Conservation (phyloP, 495 filamentous ascomycete species). For the Oleoguttula mirabilis region DNA sequence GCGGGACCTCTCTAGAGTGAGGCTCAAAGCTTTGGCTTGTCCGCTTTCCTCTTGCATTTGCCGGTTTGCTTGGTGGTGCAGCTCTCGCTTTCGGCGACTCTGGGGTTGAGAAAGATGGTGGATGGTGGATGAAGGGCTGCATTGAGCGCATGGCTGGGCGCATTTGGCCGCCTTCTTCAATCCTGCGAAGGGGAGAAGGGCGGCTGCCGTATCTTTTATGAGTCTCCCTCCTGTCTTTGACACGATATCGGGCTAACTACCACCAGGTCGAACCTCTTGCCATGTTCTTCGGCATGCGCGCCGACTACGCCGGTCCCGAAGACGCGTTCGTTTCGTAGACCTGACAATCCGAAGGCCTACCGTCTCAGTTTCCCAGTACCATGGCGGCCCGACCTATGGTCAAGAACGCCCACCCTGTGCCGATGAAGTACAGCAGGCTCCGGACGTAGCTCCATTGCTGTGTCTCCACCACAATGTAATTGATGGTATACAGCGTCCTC, state of each 20-base stretch:
- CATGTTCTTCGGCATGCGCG: too few relatives aligned
- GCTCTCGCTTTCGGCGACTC: background rate
- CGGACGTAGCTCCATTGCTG: slow-evolving; percentile 9
- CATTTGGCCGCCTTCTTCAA: slow-evolving; percentile 6
- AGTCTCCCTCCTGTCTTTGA: slow-evolving; percentile 13
- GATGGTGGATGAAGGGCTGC: slow-evolving; percentile 3
- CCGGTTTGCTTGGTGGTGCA: slow-evolving; percentile 2
- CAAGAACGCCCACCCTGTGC: slow-evolving; percentile 3
- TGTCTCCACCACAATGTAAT: slow-evolving; percentile 9
- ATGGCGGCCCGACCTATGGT: slow-evolving; percentile 6
- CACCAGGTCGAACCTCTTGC: too few relatives aligned
- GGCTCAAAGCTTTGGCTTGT: slow-evolving; percentile 96
- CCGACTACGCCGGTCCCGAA: too few relatives aligned
- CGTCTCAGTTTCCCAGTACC: background rate
- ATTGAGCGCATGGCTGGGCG: background rate
- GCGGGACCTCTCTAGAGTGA: slow-evolving; percentile 88
- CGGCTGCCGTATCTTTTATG: slow-evolving; percentile 16
- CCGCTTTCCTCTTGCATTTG: slow-evolving; percentile 31
- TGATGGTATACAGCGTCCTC: slow-evolving; percentile 9
- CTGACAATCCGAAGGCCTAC: too few relatives aligned
- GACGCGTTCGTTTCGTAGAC: too few relatives aligned
- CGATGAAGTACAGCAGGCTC: slow-evolving; percentile 5
- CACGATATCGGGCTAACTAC: too few relatives aligned
- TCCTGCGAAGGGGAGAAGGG: slow-evolving; percentile 14
- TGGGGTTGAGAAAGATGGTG: background rate